phyloP scores from a whole-genome alignment of 1,284 basidiomycete species.

The Athelia sp. region DNA sequence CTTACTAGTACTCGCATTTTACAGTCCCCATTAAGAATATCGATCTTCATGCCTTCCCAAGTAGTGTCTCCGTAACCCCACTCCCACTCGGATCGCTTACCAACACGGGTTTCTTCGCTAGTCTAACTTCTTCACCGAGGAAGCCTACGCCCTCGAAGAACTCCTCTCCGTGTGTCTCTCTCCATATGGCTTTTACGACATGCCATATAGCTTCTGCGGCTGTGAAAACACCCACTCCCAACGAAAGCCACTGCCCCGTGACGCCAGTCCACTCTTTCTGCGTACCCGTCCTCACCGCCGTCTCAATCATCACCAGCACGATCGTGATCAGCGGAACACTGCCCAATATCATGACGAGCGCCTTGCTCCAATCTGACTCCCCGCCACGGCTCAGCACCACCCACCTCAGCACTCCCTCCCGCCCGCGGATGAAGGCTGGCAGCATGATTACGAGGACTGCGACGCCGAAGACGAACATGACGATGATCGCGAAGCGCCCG shows the following conservation, averaged over 20 bases:
- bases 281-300: neutral
- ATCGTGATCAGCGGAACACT: neutral
- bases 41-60: no score
- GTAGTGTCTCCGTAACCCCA: no score
- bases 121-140: no score
- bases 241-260: neutral
- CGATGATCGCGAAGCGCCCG: neutral
- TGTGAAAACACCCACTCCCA: neutral
- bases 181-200: neutral
- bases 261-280: neutral
- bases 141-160: no score
- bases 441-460: neutral
- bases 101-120: no score
- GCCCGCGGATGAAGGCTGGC: neutral
- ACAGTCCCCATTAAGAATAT: no score
- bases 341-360: neutral
- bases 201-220: neutral
- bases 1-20: no score
- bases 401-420: neutral
- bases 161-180: neutral
- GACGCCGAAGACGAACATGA: neutral
- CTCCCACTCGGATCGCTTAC: no score
- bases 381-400: neutral
- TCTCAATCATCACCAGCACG: conserved; percentile 1
- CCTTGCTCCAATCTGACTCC: neutral